A percentile compares a stretch with the other conserved stretches of the same genome.
Conservation (phyloP, 2,329 filamentous ascomycete species). For the Ophiostoma angusticollis region DNA sequence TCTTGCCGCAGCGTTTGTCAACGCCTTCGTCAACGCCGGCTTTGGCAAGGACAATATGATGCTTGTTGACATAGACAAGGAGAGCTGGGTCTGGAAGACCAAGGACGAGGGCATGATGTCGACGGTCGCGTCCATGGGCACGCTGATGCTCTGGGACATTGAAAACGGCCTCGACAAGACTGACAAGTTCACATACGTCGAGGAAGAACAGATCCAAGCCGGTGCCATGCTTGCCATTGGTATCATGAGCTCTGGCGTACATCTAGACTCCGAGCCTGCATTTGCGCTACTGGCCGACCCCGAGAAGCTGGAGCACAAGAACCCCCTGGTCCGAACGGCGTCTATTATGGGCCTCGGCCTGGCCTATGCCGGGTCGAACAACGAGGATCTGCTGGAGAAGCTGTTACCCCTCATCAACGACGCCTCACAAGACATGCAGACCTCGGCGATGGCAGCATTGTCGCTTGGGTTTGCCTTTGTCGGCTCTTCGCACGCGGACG, state of each 20-base stretch:
- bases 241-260: constrained; percentile 88
- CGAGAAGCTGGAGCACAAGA: constrained; percentile 68
- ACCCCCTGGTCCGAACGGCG: constrained; percentile 63
- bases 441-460: constrained; percentile 90
- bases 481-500: constrained; percentile 79
- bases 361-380: constrained; percentile 88
- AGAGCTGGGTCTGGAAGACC: constrained; percentile 97
- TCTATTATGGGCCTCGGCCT: constrained; percentile 94
- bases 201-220: constrained; percentile 73
- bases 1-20: constrained; percentile 88
- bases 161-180: constrained; percentile 87
- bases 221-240: constrained; percentile 88
- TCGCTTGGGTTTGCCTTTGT: constrained; percentile 85
- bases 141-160: constrained; percentile 85
- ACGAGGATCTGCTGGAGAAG: constrained; percentile 72
- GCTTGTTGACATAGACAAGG: constrained; percentile 78
- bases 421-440: constrained; percentile 77
- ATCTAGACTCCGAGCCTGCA: constrained; percentile 79
- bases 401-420: constrained; percentile 82
- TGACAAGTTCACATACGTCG: constrained; percentile 80
- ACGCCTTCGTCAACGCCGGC: constrained; percentile 91
- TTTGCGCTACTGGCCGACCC: constrained; percentile 72
- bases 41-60: constrained; percentile 97
- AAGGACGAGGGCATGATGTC: constrained; percentile 98
- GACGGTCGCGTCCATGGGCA: constrained; percentile 84